Evolutionary conservation across 2,329 filamentous ascomycete genomes (phyloP), one percentile per base, ranked within the genome.

Genomic region (Colletotrichum tropicicola): DNA sequence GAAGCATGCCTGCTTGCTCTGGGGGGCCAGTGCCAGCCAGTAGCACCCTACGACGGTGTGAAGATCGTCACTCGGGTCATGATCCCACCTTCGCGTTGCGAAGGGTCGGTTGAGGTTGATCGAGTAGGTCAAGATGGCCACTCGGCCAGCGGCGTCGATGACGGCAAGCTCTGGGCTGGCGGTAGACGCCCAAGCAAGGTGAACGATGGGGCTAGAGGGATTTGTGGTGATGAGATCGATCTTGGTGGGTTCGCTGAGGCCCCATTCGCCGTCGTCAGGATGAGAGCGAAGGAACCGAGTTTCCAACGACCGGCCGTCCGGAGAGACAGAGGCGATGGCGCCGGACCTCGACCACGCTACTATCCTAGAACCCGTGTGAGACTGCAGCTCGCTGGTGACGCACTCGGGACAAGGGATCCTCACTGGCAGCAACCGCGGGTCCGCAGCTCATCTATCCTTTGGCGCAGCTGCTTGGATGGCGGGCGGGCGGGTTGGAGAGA

Each of bases 331-430:
- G 27, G 94, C 94, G 69, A 98, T 92, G 65, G 91, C 93, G 44
- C 95, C 95, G 66, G 89, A 87, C 71, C 90, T 94, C 10, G 95
- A 97, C 94, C 95, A 98, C 28, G 92, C 89, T 57, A 98, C 86
- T 68, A 88, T 89, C 74, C 94, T 97, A 21, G 15, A 13, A 44
- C n/a, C 43, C 5, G 7, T 19, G 62, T 67, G 21, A 66, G 65
- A 44, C 32, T 21, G 43, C 21, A 17, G n/a, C 19, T 15, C 41
- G 21, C 21, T 23, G 13, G 15, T 30, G 17, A 17, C 21, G 27
- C 2, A 32, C 17, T 17, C 13, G 30, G 10, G 25, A n/a, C 5
- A 21, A 23, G 39, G 19, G 48, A 13, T 45, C 39, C 89, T 79
- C 87, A 96, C 93, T 94, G 91, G 83, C 90, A 93, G 75, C 92